These are phyloP conservation scores for Hypoxylon lenormandii DNA, from an alignment of 495 filamentous ascomycete species.

Conservation along the genomic window DNA sequence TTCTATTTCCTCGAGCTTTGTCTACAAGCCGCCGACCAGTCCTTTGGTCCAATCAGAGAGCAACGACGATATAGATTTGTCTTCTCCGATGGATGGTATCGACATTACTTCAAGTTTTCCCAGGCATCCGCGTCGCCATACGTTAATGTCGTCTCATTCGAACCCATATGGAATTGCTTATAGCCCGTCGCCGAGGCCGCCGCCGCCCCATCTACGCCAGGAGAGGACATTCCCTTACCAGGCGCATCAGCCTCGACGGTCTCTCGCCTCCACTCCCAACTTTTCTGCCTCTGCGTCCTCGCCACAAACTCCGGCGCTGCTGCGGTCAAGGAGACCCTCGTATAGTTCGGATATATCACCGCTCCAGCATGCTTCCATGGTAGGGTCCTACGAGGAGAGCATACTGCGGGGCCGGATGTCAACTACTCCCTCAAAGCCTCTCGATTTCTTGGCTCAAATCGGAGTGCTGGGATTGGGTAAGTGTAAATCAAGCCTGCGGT, in stretches of 20 bases:
- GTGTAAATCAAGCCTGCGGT: constrained; percentile 85
- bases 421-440: constrained; percentile 89
- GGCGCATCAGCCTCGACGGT: constrained; percentile 78
- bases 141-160: constrained; percentile 53
- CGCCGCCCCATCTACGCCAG: constrained; percentile 55
- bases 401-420: constrained; percentile 97
- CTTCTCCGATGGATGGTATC: constrained; percentile 61
- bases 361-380: constrained; percentile 90
- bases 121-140: constrained; percentile 55
- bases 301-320: constrained; percentile 69
- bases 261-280: constrained; percentile 72
- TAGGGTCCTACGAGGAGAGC: constrained; percentile 97
- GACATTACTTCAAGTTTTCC: constrained; percentile 51
- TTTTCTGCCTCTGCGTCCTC: constrained; percentile 66
- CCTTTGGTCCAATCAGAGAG: constrained; percentile 90
- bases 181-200: constrained; percentile 53
- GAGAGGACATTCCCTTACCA: constrained; percentile 73
- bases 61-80: constrained; percentile 82
- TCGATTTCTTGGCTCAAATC: constrained; percentile 95
- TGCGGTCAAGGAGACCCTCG: constrained; percentile 75
- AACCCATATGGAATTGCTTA: constrained; percentile 47
- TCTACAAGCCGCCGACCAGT: constrained; percentile 88
- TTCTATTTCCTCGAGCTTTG: constrained; percentile 82
- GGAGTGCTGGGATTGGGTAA: constrained; percentile 91
- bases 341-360: constrained; percentile 78